Evolutionary conservation across 2,329 filamentous ascomycete species (phyloP).

Genomic region (Cordyceps militaris): DNA sequence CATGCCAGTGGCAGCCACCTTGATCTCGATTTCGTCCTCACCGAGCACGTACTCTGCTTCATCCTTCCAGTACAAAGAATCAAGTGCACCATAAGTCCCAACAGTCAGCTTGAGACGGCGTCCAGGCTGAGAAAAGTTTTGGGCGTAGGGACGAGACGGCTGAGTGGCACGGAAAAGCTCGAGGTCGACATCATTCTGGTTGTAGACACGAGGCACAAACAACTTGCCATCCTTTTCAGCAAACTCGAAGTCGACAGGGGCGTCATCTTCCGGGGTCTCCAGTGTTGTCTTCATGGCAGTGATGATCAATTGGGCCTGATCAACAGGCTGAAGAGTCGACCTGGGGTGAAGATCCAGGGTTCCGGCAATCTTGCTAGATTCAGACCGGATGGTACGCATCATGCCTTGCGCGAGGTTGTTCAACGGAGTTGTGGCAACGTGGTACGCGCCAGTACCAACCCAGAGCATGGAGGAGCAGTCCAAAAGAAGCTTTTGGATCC

Average conservation of each 20-base stretch:
- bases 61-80: constrained; percentile 35
- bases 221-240: constrained; percentile 22
- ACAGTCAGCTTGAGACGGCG: constrained; percentile 32
- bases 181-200: constrained; percentile 21
- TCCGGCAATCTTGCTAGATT: constrained; percentile 36
- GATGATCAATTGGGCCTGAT: constrained; percentile 27
- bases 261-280: constrained; percentile 14
- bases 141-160: constrained; percentile 21
- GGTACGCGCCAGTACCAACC: constrained; percentile 34
- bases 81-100: constrained; percentile 30
- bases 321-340: constrained; percentile 23
- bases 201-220: constrained; percentile 24
- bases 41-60: constrained; percentile 22
- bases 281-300: constrained; percentile 19
- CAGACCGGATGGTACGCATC: constrained; percentile 39
- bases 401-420: constrained; percentile 40
- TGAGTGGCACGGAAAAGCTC: constrained; percentile 22
- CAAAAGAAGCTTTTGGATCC: constrained; percentile 29
- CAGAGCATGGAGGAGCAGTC: constrained; percentile 31
- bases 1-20: constrained; percentile 36
- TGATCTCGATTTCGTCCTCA: constrained; percentile 34
- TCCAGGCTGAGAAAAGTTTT: constrained; percentile 31
- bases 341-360: constrained; percentile 39
- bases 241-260: constrained; percentile 24
- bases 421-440: constrained; percentile 28